Evolutionary conservation across 2,329 filamentous ascomycete genomes (phyloP).

Genomic region (Cadophora sp.): DNA sequence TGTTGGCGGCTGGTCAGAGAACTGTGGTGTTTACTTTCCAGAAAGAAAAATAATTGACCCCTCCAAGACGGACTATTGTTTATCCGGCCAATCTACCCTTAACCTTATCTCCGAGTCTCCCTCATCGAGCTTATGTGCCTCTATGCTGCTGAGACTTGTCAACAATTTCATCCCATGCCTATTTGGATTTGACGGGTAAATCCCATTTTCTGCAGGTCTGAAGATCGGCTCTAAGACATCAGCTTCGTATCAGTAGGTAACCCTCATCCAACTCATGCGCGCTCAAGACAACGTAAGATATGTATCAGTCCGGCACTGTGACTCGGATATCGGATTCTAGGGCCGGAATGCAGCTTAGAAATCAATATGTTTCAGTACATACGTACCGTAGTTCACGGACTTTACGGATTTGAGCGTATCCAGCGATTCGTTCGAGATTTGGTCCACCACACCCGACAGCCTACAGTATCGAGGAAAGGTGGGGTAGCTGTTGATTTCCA

Average conservation of each 20-base stretch:
- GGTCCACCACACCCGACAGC: too few relatives aligned
- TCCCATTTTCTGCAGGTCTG: not conserved
- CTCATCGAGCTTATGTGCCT: too few relatives aligned
- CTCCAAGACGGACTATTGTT: not conserved
- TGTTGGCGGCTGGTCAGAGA: slow-evolving; percentile 21
- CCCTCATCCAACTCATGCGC: not conserved
- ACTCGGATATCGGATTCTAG: not conserved
- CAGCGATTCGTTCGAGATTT: not conserved
- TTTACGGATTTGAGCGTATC: not conserved
- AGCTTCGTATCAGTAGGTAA: not conserved
- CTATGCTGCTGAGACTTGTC: too few relatives aligned
- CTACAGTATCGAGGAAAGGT: not conserved
- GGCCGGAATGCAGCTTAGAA: not conserved
- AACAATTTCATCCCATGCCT: too few relatives aligned
- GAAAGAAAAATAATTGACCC: slow-evolving; percentile 6
- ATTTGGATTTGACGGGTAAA: not conserved
- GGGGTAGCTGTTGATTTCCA: slow-evolving; percentile 17
- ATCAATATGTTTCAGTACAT: not conserved
- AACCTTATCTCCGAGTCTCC: too few relatives aligned
- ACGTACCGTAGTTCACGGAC: not conserved
- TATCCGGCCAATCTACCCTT: not conserved
- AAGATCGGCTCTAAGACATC: not conserved
- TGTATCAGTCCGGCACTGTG: not conserved
- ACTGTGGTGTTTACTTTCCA: not conserved
- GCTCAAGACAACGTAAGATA: not conserved